These are phyloP conservation scores for Nakazawaea siamensis DNA, from an alignment of 805 yeast species.

Conservation along the genomic window DNA sequence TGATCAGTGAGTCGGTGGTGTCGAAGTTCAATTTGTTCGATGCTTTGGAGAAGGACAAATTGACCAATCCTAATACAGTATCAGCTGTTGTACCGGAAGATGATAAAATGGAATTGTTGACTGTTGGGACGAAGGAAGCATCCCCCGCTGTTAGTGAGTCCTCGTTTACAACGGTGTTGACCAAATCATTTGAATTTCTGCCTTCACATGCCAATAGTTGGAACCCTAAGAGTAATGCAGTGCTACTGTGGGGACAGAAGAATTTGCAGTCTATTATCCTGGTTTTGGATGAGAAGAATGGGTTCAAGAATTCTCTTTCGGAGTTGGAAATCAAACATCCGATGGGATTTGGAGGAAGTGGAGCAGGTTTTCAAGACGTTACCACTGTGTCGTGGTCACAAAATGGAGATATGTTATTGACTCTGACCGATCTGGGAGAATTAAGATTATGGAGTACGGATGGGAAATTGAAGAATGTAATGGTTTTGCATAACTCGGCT, in stretches of 20 bases:
- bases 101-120: constrained; percentile 6
- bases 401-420: constrained; percentile 50
- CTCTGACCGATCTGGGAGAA: constrained; percentile 66
- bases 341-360: constrained; percentile 1
- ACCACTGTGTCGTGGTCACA: constrained; percentile 52
- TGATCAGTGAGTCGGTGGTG: constrained; percentile 10
- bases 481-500: constrained; percentile 46
- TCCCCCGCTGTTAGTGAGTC: constrained; percentile 11
- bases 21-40: constrained; percentile 42
- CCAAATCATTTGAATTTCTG: constrained; percentile 29
- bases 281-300: constrained; percentile 14
- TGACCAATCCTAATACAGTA: constrained; percentile 5
- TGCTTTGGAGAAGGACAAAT: constrained; percentile 39
- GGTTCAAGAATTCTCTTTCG: background rate
- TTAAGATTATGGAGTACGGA: constrained; percentile 70
- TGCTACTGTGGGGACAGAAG: constrained; percentile 47
- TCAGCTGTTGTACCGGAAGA: constrained; percentile 9
- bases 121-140: constrained; percentile 6
- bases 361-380: constrained; percentile 16
- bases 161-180: constrained; percentile 28
- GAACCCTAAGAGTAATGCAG: constrained; percentile 40
- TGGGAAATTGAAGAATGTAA: constrained; percentile 53
- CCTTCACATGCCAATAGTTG: constrained; percentile 42
- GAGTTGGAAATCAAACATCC: constrained; percentile 8
- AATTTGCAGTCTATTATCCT: constrained; percentile 19